Conservation (phyloP, 495 filamentous ascomycete species). For the Penicillium egyptiacum region DNA sequence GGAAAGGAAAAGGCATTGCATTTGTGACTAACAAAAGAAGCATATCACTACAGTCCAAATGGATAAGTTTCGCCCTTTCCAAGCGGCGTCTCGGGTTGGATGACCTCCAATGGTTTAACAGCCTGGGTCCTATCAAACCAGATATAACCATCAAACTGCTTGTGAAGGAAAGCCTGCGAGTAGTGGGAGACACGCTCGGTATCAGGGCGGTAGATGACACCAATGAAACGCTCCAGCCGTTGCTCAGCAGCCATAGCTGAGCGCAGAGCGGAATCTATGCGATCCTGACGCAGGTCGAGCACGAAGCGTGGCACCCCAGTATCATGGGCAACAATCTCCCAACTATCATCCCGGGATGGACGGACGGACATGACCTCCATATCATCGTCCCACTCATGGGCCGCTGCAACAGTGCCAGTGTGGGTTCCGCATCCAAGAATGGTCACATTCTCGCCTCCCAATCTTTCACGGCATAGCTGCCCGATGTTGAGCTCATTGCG, state of each 20-base stretch:
- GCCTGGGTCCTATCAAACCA: conserved; percentile 58
- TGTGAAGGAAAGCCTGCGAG: conserved; percentile 50
- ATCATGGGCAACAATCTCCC: conserved; percentile 48
- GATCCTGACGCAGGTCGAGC: conserved; percentile 48
- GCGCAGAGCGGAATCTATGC: conserved; percentile 37
- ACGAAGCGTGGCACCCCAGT: conserved; percentile 48
- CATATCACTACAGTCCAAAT: conserved; percentile 48
- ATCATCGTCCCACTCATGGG: conserved; percentile 56
- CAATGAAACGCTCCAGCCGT: conserved; percentile 56
- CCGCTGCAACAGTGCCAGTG: conserved; percentile 57
- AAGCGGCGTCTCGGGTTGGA: conserved; percentile 50
- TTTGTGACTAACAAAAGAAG: not conserved
- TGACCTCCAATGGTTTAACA: conserved; percentile 50
- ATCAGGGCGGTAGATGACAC: conserved; percentile 59
- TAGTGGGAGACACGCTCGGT: conserved; percentile 58
- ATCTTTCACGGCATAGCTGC: conserved; percentile 54
- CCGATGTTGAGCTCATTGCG: conserved; percentile 56
- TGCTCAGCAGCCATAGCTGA: conserved; percentile 40
- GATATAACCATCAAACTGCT: conserved; percentile 57
- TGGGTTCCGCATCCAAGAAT: conserved; percentile 56
- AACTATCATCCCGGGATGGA: conserved; percentile 44
- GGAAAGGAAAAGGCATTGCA: not conserved
- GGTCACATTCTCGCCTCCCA: conserved; percentile 46
- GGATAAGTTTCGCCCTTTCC: conserved; percentile 57
- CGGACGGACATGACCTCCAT: conserved; percentile 54